A percentile compares a stretch with the other conserved stretches of the same genome.
Evolutionary conservation across 345 rosid species (phyloP).

Genomic region (Eucalyptus cloeziana): DNA sequence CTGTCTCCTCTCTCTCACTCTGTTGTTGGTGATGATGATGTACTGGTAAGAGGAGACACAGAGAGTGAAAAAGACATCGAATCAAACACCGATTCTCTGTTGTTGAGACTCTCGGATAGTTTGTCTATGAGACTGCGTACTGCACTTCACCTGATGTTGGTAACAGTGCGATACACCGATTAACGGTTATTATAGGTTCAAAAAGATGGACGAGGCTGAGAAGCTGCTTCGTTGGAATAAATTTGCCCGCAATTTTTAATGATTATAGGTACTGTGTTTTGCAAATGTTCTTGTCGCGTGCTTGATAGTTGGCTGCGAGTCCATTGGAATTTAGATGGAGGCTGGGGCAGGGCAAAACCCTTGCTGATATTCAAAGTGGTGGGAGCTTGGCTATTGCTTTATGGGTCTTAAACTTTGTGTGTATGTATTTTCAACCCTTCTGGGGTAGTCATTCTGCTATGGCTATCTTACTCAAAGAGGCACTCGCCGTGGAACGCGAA

Average conservation of each 20-base stretch:
- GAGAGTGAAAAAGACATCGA: background rate
- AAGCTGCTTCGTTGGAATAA: background rate
- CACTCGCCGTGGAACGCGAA: slow-evolving; percentile 77
- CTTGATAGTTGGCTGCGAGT: slow-evolving; percentile 51
- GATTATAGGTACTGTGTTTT: background rate
- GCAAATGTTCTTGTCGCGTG: background rate
- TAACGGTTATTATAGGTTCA: background rate
- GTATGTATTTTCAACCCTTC: background rate
- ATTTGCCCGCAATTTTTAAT: background rate
- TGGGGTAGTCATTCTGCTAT: background rate
- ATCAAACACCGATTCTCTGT: background rate
- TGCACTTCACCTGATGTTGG: background rate
- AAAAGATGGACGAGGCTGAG: background rate
- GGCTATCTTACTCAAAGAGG: slow-evolving; percentile 26
- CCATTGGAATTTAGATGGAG: slow-evolving; percentile 61
- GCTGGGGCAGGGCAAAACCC: slow-evolving; percentile 44
- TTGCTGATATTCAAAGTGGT: slow-evolving; percentile 83
- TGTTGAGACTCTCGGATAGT: background rate
- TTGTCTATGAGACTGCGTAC: background rate
- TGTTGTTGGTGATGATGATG: background rate
- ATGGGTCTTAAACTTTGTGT: background rate
- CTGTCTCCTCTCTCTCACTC: background rate
- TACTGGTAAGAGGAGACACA: background rate
- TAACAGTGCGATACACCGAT: background rate
- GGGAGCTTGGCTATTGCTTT: background rate